A percentile compares a stretch with the other conserved stretches of the same genome.
phyloP scores from a whole-genome alignment of 106 monocot species.

The Vanilla planifolia region DNA sequence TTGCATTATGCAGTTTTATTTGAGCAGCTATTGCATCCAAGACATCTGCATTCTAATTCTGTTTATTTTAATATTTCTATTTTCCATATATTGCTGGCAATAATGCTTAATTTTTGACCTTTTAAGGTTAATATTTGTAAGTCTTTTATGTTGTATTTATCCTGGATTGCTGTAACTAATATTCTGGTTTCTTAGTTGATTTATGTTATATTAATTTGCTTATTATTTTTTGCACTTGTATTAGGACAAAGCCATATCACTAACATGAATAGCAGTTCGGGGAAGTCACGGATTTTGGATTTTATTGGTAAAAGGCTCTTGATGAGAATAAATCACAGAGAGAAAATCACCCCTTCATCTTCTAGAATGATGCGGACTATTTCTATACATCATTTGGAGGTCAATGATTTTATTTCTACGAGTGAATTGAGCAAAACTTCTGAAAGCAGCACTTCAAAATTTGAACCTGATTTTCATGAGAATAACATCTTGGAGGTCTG shows the following conservation, averaged over 20 bases:
- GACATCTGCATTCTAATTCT: too few relatives aligned
- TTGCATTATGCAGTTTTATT: too few relatives aligned
- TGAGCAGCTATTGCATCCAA: too few relatives aligned
- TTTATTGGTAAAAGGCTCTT: constrained; percentile 28
- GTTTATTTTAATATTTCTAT: too few relatives aligned
- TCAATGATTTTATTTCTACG: constrained; percentile 42
- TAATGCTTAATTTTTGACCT: too few relatives aligned
- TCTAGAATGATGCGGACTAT: constrained; percentile 43
- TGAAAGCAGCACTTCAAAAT: constrained; percentile 6
- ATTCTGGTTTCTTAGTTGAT: too few relatives aligned
- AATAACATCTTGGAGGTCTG: neutral
- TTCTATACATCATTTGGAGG: constrained; percentile 79
- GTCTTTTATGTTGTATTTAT: too few relatives aligned
- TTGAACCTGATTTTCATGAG: constrained; percentile 2
- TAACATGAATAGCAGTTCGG: constrained; percentile 18
- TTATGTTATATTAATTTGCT: too few relatives aligned
- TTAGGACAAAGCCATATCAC: constrained; percentile 18
- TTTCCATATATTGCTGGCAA: too few relatives aligned
- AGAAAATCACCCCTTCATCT: constrained; percentile 32
- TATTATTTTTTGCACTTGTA: neutral
- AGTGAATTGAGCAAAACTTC: constrained; percentile 7
- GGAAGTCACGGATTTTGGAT: constrained; percentile 23
- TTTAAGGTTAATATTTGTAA: too few relatives aligned
- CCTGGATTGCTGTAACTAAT: too few relatives aligned
- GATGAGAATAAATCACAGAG: constrained; percentile 24